These are phyloP conservation scores for Mucor plumbeus DNA, from an alignment of 371 early-diverging fungal genomes.

Conservation along the genomic window DNA sequence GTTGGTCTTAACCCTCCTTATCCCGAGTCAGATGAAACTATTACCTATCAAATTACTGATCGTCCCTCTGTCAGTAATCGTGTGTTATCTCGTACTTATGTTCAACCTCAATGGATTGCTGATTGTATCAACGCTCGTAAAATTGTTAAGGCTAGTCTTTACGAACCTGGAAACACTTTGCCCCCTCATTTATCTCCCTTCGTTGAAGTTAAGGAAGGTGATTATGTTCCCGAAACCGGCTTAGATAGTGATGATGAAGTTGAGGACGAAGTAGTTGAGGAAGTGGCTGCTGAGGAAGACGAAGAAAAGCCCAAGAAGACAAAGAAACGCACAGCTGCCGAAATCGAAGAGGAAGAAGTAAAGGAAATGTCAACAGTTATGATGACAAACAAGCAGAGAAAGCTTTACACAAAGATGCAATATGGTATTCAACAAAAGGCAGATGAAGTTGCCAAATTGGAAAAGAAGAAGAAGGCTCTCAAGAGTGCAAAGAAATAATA, in stretches of 20 bases:
- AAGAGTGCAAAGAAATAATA: slow-evolving; percentile 32
- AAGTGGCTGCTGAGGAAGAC: slow-evolving; percentile 72
- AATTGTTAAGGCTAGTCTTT: slow-evolving; percentile 71
- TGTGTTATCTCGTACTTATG: slow-evolving; percentile 76
- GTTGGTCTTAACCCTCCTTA: slow-evolving; percentile 84
- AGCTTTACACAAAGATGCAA: slow-evolving; percentile 82
- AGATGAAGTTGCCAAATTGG: slow-evolving; percentile 59
- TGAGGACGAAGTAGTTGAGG: slow-evolving; percentile 23
- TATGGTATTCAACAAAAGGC: slow-evolving; percentile 69
- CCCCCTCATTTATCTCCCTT: slow-evolving; percentile 97
- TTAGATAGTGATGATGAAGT: slow-evolving; percentile 51
- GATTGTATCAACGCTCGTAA: slow-evolving; percentile 90
- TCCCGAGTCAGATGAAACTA: slow-evolving; percentile 75
- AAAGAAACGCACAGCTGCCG: slow-evolving; percentile 65
- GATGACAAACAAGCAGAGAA: slow-evolving; percentile 93
- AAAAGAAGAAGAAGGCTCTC: slow-evolving; percentile 49
- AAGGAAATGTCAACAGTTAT: slow-evolving; percentile 90
- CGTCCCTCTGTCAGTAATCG: slow-evolving; percentile 75
- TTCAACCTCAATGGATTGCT: slow-evolving; percentile 99
- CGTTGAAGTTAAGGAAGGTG: slow-evolving; percentile 83
- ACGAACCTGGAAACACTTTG: slow-evolving; percentile 81
- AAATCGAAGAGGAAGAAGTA: slow-evolving; percentile 81
- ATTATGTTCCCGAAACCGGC: slow-evolving; percentile 78
- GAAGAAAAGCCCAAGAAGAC: slow-evolving; percentile 68
- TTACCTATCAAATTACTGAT: slow-evolving; percentile 92